phyloP scores from a whole-genome alignment of 179 eudicot species.

The Beta lomatogona region DNA sequence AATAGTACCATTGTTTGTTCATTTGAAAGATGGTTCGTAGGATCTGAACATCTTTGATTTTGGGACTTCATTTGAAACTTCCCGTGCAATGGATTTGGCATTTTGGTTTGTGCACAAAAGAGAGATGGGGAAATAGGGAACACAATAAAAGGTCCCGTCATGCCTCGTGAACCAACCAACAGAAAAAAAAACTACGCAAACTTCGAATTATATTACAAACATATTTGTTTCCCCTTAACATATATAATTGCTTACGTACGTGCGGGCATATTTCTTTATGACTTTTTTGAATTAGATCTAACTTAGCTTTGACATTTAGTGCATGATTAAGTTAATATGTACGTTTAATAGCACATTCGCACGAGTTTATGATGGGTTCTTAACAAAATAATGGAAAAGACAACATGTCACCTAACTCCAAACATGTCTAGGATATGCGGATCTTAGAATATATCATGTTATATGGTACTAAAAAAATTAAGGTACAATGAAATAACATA shows the following conservation, averaged over 20 bases:
- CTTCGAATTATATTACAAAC: conserved; percentile 20
- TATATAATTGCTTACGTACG: conserved; percentile 25
- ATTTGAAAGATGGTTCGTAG: conserved; percentile 2
- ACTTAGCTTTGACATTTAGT: neutral
- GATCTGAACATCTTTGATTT: conserved; percentile 15
- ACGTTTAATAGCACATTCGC: conserved; percentile 16
- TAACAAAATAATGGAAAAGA: conserved; percentile 15
- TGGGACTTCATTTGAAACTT: neutral
- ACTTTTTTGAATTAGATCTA: neutral
- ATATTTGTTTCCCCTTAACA: conserved; percentile 6
- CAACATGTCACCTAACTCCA: conserved; percentile 25
- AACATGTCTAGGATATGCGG: conserved; percentile 21
- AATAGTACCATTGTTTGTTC: neutral
- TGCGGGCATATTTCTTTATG: conserved; percentile 12
- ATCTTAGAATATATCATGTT: neutral
- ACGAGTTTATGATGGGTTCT: conserved; percentile 17
- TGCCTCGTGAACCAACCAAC: conserved; percentile 25
- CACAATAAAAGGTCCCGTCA: conserved; percentile 10
- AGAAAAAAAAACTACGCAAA: conserved; percentile 1
- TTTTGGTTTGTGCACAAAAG: conserved; percentile 17
- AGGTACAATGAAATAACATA: neutral
- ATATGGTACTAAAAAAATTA: neutral
- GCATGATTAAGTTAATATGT: conserved; percentile 26
- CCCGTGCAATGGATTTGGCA: conserved; percentile 17
- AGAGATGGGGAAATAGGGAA: conserved; percentile 2